Base-by-base conservation (phyloP, 2,329 filamentous ascomycete genomes). In the Exophiala xenobiotica region DNA sequence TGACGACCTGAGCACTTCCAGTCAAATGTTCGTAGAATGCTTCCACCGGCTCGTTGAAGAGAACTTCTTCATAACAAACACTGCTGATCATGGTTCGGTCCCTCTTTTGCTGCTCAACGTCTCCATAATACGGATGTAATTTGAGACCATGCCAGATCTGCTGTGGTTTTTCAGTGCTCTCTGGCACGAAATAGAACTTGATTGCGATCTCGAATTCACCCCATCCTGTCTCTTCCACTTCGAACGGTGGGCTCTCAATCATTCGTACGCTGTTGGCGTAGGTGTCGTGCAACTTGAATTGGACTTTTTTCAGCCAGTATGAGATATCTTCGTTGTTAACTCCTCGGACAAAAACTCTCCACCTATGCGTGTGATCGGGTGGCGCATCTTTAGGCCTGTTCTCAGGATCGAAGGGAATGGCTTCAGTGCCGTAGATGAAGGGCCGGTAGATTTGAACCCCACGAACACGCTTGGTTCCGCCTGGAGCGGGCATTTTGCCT, bases 281-380 rank as follows among this genome's bases (percentile, higher is more conserved):
- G 7, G 92, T 96, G 70, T 97, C 91, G 77, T 96, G 92, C 12
- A 99, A 82, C 71, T 97, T 97, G 75, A 99, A 99, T 69, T 96
- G 91, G 1, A 99, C 92, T 64, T 95, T 92, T 52, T 92, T 89
- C 60, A 97, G 79, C 90, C 93, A 99, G 70, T 95, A 93, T 22
- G 88, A 90, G 60, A 97, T 87, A 66, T 96, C 89, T 54, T 89
- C 88, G 68, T 89, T 88, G 64, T 95, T 90, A 47, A 96, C 78
- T 40, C 91, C 90, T 66, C 88, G 88, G 51, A 99, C 89, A 69
- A 95, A 97, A 58, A 97, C 89, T 65, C 87, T 85, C 93, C 93
- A 99, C 57, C 88, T 89, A 75, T 97, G 95, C 24, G 92, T 97
- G 76, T 99, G 93, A 70, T 95, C 91, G 56, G 88, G 80, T 19